Conservation (phyloP, 73 alveolate species). For the Tetrahymena elliotti region DNA sequence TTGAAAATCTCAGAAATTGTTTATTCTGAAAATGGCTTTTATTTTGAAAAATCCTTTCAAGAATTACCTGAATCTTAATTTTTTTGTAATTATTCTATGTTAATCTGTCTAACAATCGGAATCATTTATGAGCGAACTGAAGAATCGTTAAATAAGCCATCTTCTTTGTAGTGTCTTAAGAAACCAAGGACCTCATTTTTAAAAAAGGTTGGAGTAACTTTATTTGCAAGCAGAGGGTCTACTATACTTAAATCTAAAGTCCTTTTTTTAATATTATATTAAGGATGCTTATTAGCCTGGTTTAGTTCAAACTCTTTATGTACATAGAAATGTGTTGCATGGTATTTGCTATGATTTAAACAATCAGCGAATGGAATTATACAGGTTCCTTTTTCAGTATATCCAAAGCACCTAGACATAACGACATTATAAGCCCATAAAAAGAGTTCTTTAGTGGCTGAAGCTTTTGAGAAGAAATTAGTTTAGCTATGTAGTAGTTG, state of each 20-base stretch:
- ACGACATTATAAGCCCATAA: conserved; percentile 15
- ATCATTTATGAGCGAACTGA: background rate
- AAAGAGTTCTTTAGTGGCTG: conserved; percentile 17
- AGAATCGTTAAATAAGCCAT: background rate
- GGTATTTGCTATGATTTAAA: conserved; percentile 30
- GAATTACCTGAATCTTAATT: background rate
- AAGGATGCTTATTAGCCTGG: background rate
- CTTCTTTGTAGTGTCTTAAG: background rate
- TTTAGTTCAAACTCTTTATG: background rate
- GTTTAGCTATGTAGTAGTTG: background rate
- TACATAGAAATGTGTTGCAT: background rate
- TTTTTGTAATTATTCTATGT: background rate
- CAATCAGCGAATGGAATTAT: conserved; percentile 58
- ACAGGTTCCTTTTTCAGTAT: conserved; percentile 42
- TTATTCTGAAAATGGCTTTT: background rate
- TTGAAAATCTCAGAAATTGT: background rate
- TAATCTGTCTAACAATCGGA: background rate
- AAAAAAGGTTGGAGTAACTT: background rate
- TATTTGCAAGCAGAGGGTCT: background rate
- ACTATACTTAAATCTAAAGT: background rate
- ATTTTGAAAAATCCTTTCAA: background rate
- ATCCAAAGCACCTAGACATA: conserved; percentile 54
- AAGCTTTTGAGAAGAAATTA: conserved; percentile 1
- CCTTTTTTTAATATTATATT: background rate
- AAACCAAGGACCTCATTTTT: background rate